Conservation (phyloP, 83 land plant species). For the Diphasiastrum complanatum region DNA sequence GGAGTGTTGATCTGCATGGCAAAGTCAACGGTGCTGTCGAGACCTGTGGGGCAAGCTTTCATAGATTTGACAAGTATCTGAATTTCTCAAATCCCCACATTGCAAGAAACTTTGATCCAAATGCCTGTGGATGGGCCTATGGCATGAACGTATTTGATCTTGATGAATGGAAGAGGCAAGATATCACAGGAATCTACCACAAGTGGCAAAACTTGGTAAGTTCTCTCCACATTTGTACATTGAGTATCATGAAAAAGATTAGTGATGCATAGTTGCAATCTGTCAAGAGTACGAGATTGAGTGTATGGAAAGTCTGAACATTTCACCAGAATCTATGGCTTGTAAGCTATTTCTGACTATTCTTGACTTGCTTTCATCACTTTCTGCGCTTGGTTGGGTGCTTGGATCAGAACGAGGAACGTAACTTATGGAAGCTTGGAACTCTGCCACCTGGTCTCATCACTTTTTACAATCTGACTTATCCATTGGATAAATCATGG, state of each 20-base stretch:
- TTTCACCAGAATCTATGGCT: too few species aligned
- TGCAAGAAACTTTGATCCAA: conserved; percentile 45
- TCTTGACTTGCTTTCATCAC: neutral
- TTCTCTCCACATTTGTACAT: neutral
- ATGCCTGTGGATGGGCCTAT: conserved; percentile 76
- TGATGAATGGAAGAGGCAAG: conserved; percentile 51
- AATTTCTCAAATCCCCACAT: conserved; percentile 64
- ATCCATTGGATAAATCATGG: conserved; percentile 72
- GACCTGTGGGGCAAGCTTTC: conserved; percentile 66
- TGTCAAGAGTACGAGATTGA: too few species aligned
- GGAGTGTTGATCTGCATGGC: conserved; percentile 52
- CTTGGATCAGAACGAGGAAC: conserved; percentile 56
- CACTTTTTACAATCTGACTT: conserved; percentile 62
- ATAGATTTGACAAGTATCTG: conserved; percentile 64
- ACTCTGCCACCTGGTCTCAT: conserved; percentile 72
- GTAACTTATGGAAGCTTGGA: conserved; percentile 74
- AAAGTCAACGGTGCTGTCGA: conserved; percentile 72
- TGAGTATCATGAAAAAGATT: neutral
- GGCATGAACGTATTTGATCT: conserved; percentile 67
- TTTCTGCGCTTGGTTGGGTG: neutral
- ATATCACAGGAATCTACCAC: conserved; percentile 62
- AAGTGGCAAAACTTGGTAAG: conserved; percentile 62
- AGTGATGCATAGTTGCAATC: conserved; percentile 7
- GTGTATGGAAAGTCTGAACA: too few species aligned
- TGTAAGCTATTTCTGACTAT: neutral